Percentiles rank a stretch among this genome's conserved stretches.
Conservation (phyloP, 176 grass and related monocot genomes). For the Calamus simplicifolius region DNA sequence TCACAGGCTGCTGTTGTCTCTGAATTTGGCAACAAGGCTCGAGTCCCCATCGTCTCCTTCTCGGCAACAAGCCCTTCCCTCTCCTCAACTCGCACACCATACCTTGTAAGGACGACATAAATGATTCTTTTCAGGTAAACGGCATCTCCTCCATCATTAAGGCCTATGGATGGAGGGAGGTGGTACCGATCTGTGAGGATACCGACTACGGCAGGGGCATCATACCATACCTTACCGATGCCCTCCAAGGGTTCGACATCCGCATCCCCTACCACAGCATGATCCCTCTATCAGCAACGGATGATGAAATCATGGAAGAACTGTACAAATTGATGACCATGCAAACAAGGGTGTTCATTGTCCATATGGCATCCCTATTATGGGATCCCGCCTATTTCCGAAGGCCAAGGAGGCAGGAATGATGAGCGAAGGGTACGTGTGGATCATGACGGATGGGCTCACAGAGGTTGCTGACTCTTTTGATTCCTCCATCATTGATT, state of each 20-base stretch:
- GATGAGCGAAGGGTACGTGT: conserved; percentile 50
- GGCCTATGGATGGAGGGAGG: conserved; percentile 54
- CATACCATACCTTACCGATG: conserved; percentile 27
- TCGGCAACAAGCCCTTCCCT: conserved; percentile 43
- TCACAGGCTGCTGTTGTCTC: conserved; percentile 32
- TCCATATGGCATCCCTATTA: not conserved
- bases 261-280: conserved; percentile 23
- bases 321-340: conserved; percentile 22
- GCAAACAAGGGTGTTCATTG: too few species aligned
- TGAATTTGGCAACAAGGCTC: conserved; percentile 34
- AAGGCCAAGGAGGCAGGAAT: conserved; percentile 45
- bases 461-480: conserved; percentile 33
- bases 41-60: conserved; percentile 49
- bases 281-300: conserved; percentile 23
- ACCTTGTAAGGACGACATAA: conserved; percentile 17
- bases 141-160: conserved; percentile 42
- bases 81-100: conserved; percentile 12
- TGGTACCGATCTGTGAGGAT: conserved; percentile 41
- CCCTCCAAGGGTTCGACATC: conserved; percentile 25
- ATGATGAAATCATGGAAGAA: conserved; percentile 31
- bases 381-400: conserved; percentile 28
- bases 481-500: conserved; percentile 2
- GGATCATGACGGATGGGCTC: conserved; percentile 48
- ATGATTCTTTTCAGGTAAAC: conserved; percentile 28
- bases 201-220: conserved; percentile 41